Base-by-base conservation (phyloP, 2,329 filamentous ascomycete species). In the Calonectria crousiana region DNA sequence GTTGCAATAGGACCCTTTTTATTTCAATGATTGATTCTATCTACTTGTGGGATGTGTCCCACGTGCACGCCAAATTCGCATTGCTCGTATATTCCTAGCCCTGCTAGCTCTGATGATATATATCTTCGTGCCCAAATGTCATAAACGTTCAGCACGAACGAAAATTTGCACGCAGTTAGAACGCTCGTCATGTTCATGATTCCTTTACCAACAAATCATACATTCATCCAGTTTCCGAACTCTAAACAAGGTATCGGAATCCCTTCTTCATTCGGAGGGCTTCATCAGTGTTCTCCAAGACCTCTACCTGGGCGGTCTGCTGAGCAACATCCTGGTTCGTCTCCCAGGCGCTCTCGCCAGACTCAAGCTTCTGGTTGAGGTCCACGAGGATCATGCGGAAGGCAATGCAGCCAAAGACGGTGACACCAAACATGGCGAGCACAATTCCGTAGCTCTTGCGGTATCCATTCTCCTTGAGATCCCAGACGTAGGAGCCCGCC, bases 401-500 rank as follows among this genome's bases (percentile, higher is more conserved):
- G 38, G 83, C 72, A 67, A 83, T 86, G 82, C 88, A 92, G 6
- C 90, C 90, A 0, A 86, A 44, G 38, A 92, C 88, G 0, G 91
- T 90, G 51, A 91, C 78, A 4, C 90, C 90, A 78, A 92, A 93
- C 91, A 93, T 93, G 79, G 90, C 86, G 18, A 89, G 88, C 6
- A 93, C 92, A 71, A 93, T 91, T 5, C 90, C 91, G 78, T 93
- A 93, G 74, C 90, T 92, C 84, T 90, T 89, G 76, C 91, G 88
- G 85, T 88, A 93, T 0, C 92, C 92, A 75, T 93, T 88, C 0
- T 88, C 90, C 30, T 86, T 84, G 65, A 93, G 85, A 67, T 87
- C 84, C 91, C 91, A 93, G 4, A 93, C 91, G 78, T 93, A 93
- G 0, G 88, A 90, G 2, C 91, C 91, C 0, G 91, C 91, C 0